Evolutionary conservation across 176 grass and related monocot species (phyloP).

Genomic region (Aegilops sharonensis): DNA sequence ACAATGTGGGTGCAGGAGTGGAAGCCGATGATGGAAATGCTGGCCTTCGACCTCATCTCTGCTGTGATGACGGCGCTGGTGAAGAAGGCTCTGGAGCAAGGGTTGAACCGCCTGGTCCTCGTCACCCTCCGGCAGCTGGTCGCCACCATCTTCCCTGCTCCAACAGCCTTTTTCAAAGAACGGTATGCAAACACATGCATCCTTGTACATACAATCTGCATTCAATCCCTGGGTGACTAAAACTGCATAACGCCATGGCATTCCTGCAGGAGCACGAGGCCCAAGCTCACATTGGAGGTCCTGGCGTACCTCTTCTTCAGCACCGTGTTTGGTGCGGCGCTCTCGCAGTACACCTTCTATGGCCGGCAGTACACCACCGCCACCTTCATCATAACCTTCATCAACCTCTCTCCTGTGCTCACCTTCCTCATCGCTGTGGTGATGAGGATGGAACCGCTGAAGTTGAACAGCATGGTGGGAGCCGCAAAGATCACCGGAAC

Average conservation of each 20-base stretch:
- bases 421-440: constrained; percentile 72
- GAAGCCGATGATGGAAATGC: constrained; percentile 50
- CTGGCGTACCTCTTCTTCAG: constrained; percentile 75
- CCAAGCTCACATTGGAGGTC: constrained; percentile 66
- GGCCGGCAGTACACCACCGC: constrained; percentile 70
- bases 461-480: constrained; percentile 58
- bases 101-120: constrained; percentile 62
- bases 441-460: constrained; percentile 57
- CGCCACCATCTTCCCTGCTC: constrained; percentile 61
- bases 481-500: constrained; percentile 55
- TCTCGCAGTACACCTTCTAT: constrained; percentile 65
- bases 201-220: background rate
- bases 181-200: constrained; percentile 31
- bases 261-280: constrained; percentile 66
- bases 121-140: constrained; percentile 68
- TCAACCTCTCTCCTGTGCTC: constrained; percentile 70
- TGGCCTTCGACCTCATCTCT: constrained; percentile 42
- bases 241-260: background rate
- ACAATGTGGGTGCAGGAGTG: constrained; percentile 33
- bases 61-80: constrained; percentile 68
- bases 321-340: constrained; percentile 59
- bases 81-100: constrained; percentile 64
- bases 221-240: background rate
- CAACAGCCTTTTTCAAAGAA: constrained; percentile 73
- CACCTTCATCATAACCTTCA: constrained; percentile 77